These are phyloP conservation scores for Coemansia sp. DNA, from an alignment of 371 early-diverging fungal species.

Conservation along the genomic window DNA sequence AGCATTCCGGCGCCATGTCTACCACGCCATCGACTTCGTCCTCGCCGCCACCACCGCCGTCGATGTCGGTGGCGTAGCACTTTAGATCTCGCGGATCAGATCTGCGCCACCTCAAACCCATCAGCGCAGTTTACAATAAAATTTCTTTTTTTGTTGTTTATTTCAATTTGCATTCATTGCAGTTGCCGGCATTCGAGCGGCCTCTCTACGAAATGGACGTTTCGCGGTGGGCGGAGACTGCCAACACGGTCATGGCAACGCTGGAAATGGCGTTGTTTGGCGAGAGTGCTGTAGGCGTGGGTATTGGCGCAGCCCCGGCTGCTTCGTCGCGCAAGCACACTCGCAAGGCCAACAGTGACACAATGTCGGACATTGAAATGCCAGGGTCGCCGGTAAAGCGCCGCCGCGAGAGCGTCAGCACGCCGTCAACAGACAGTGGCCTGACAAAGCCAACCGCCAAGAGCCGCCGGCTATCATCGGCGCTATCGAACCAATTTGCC, in stretches of 20 bases:
- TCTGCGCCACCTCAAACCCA: not conserved
- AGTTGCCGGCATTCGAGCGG: not conserved
- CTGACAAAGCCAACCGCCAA: slow-evolving; percentile 24
- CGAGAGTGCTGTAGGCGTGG: slow-evolving; percentile 10
- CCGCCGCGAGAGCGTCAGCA: slow-evolving; percentile 36
- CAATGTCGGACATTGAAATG: slow-evolving; percentile 39
- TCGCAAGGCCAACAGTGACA: slow-evolving; percentile 34
- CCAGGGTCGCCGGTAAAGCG: slow-evolving; percentile 38
- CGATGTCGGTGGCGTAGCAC: no score
- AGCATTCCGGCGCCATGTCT: slow-evolving; percentile 4
- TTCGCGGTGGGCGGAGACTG: slow-evolving; percentile 26
- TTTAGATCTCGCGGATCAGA: not conserved
- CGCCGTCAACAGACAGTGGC: slow-evolving; percentile 7
- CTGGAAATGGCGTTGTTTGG: slow-evolving; percentile 40
- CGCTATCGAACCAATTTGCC: slow-evolving; percentile 45
- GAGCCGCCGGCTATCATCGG: slow-evolving; percentile 32
- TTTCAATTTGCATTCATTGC: slow-evolving; percentile 1
- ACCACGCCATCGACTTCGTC: slow-evolving; percentile 5
- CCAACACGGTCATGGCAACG: slow-evolving; percentile 27
- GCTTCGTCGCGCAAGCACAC: slow-evolving; percentile 32
- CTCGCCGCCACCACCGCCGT: not conserved
- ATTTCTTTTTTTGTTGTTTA: not conserved
- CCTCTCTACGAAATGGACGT: slow-evolving; percentile 14
- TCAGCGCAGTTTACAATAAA: not conserved
- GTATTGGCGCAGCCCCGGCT: not conserved